Evolutionary conservation across 768 basidiomycete genomes (phyloP).

Genomic region (Lyophyllum shimeji): DNA sequence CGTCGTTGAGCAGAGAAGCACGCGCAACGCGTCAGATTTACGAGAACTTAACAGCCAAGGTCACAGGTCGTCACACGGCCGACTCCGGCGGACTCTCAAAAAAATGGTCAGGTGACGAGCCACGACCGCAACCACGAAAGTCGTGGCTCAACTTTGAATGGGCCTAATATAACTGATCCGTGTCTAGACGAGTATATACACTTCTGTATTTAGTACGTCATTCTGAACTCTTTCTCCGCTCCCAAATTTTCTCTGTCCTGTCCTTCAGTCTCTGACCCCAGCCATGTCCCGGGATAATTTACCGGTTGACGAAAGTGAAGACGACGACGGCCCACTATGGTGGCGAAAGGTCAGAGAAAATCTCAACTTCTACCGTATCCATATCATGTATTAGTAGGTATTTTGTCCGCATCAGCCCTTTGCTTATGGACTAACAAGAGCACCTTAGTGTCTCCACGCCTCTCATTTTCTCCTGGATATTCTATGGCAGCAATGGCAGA

Average conservation of each 20-base stretch:
- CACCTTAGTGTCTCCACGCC: conserved; percentile 70
- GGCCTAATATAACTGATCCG: not conserved
- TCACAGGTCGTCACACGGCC: too few species aligned
- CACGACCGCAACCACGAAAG: too few species aligned
- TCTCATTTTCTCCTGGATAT: conserved; percentile 72
- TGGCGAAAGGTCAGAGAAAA: conserved; percentile 38
- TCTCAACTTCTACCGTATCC: conserved; percentile 69
- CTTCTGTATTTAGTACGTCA: not conserved
- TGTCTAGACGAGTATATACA: not conserved
- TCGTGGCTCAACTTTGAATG: too few species aligned
- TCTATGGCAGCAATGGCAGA: conserved; percentile 81
- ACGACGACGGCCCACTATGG: conserved; percentile 10
- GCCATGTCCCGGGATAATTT: not conserved
- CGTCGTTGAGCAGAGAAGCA: too few species aligned
- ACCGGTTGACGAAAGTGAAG: conserved; percentile 11
- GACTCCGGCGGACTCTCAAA: too few species aligned
- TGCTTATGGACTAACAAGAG: conserved; percentile 8
- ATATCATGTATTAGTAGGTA: conserved; percentile 61
- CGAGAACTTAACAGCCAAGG: too few species aligned
- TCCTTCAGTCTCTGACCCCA: not conserved
- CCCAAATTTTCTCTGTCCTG: too few species aligned
- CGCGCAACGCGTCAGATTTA: too few species aligned
- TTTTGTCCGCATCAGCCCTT: not conserved
- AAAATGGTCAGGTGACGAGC: too few species aligned
- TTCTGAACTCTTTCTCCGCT: not conserved